Base-by-base conservation (phyloP, 306 rosid genomes). In the Vicia villosa region DNA sequence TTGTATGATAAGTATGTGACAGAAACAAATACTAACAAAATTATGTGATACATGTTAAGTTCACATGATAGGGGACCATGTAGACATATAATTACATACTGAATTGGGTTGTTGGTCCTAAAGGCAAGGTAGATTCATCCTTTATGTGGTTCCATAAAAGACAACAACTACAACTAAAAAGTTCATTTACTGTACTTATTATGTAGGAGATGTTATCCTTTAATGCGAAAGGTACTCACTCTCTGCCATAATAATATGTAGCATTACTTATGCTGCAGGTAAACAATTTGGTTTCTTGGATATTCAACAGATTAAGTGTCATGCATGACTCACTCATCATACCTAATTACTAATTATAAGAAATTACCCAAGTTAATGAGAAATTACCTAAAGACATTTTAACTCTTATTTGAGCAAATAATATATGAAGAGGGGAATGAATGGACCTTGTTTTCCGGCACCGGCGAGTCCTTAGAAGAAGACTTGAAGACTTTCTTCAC, bases 401-500 rank as follows among this genome's bases (percentile, higher is more conserved):
- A n/a, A n/a, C n/a, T 30, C 34, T 30, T 7, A 30, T 30, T 30
- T 30, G 10, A 8, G 19, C 41, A 74, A 71, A 74, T 22, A 73
- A 73, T 26, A 45, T 8, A 54, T 19, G 10, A 6, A 38, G 15
- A 50, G 66, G 13, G 37, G 57, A 50, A 73, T 40, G 10, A 32
- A 41, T 78, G 36, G 6, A 89, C 97, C 95, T 88, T 88, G 65
- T 79, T 86, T n/a, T 78, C 86, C 40, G 83, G 76, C 51, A 40
- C 70, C 58, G 86, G 79, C 69, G 79, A 72, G 41, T 83, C 87
- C 84, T 88, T 91, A 1, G 90, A 75, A 80, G 97, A 83, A 43
- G 83, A 75, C 76, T 84, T 88, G 80, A 94, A 91, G 26, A 82
- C 99, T 77, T 80, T 94, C 90, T 87, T 94, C 74, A 94, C 96